These are phyloP conservation scores for Vigna unguiculata DNA, from an alignment of 306 rosid genomes.

Conservation along the genomic window DNA sequence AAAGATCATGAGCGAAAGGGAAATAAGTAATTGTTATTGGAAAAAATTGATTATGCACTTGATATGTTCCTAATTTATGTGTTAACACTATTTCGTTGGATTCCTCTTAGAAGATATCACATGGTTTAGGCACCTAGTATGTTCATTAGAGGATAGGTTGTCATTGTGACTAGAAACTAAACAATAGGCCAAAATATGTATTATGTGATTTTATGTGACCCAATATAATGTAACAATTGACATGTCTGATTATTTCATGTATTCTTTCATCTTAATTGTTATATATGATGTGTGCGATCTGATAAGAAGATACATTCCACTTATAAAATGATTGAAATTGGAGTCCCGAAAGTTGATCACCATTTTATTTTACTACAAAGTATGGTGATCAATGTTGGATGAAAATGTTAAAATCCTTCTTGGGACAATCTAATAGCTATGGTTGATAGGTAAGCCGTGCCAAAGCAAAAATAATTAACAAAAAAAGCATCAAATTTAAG, in stretches of 20 bases:
- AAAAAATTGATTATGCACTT: constrained; percentile 80
- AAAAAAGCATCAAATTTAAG: too few relatives aligned
- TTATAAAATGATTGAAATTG: constrained; percentile 58
- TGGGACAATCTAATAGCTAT: constrained; percentile 88
- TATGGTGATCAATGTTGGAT: constrained; percentile 92
- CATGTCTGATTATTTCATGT: constrained; percentile 56
- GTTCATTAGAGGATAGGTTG: not conserved
- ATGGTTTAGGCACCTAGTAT: constrained; percentile 84
- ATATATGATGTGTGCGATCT: constrained; percentile 79
- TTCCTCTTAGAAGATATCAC: constrained; percentile 84
- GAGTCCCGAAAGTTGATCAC: constrained; percentile 66
- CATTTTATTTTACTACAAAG: constrained; percentile 84
- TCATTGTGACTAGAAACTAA: not conserved
- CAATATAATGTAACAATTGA: not conserved
- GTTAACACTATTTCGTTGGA: constrained; percentile 82
- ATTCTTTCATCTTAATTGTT: constrained; percentile 80
- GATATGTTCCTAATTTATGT: constrained; percentile 71
- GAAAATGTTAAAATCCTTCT: constrained; percentile 80
- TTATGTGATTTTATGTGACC: not conserved
- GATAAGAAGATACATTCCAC: constrained; percentile 86
- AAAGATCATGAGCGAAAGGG: constrained; percentile 62
- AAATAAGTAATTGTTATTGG: constrained; percentile 72
- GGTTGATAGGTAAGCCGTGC: too few relatives aligned
- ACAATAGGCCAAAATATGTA: constrained; percentile 13
- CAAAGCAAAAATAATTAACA: too few relatives aligned